phyloP scores from a whole-genome alignment of 2,329 filamentous ascomycete species.

The Pseudofabraea citricarpa region DNA sequence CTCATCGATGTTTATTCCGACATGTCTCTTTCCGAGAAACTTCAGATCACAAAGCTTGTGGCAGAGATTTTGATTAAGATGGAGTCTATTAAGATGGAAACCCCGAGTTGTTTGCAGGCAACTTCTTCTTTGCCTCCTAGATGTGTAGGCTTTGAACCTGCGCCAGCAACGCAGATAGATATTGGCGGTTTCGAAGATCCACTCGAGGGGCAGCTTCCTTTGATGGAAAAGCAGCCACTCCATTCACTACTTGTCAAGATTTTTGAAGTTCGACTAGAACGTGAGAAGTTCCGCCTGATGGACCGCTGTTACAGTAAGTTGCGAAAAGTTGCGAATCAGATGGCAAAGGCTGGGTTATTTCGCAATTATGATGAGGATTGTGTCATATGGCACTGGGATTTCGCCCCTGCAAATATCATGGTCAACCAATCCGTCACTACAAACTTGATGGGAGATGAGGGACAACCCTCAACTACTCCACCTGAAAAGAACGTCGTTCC shows the following conservation, averaged over 20 bases:
- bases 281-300: background rate
- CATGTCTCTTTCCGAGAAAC: slow-evolving; percentile 8
- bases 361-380: slow-evolving; percentile 1
- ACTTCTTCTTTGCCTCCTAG: background rate
- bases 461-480: no score
- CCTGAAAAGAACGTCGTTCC: no score
- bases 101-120: slow-evolving; percentile 6
- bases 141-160: background rate
- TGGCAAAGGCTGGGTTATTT: slow-evolving; percentile 10
- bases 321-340: slow-evolving; percentile 4
- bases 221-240: background rate
- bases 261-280: background rate
- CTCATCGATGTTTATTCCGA: slow-evolving; percentile 5
- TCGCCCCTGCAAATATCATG: slow-evolving; percentile 11
- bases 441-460: background rate
- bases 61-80: slow-evolving; percentile 10
- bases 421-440: background rate
- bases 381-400: slow-evolving; percentile 16
- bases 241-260: background rate
- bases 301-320: background rate
- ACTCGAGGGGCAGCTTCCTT: background rate
- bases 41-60: slow-evolving; percentile 6
- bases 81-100: background rate
- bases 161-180: background rate
- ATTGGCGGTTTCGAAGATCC: background rate